Percentiles rank a stretch among this genome's conserved stretches.
Conservation (phyloP, 306 rosid species). For the Cicer arietinum region DNA sequence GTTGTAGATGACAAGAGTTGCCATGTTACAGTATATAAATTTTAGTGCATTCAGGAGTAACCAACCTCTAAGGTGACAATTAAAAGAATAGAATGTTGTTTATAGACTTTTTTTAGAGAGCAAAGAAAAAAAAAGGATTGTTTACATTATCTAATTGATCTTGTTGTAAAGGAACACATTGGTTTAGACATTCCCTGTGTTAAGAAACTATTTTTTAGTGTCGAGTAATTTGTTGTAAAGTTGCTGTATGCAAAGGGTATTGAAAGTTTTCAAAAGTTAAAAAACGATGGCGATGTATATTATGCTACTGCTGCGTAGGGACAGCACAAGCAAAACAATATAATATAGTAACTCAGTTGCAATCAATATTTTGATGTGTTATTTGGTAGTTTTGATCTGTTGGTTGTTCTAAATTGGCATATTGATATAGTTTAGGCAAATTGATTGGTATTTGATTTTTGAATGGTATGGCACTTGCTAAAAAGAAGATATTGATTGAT, state of each 20-base stretch:
- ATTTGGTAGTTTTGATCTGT: background rate
- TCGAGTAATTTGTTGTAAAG: slow-evolving; percentile 30
- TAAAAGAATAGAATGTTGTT: slow-evolving; percentile 50
- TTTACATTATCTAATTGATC: slow-evolving; percentile 37
- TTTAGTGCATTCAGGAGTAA: slow-evolving; percentile 45
- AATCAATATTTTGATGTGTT: background rate
- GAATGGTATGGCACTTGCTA: background rate
- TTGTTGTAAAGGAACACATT: slow-evolving; percentile 45
- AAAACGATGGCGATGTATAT: background rate
- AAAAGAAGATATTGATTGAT: background rate
- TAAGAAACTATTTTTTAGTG: slow-evolving; percentile 34
- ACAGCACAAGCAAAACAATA: background rate
- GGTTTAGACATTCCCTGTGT: slow-evolving; percentile 25
- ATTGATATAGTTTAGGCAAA: background rate
- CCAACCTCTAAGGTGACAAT: slow-evolving; percentile 38
- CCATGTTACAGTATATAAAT: slow-evolving; percentile 32
- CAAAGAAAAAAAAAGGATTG: slow-evolving; percentile 43
- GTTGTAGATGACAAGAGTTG: slow-evolving; percentile 46
- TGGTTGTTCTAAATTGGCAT: background rate
- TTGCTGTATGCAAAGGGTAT: slow-evolving; percentile 32
- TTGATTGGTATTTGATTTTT: background rate
- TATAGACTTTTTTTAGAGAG: slow-evolving; percentile 46
- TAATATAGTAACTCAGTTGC: background rate
- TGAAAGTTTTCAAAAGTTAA: background rate
- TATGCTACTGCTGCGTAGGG: background rate